phyloP scores from a whole-genome alignment of 768 basidiomycete genomes.

The Ramaria sp. region DNA sequence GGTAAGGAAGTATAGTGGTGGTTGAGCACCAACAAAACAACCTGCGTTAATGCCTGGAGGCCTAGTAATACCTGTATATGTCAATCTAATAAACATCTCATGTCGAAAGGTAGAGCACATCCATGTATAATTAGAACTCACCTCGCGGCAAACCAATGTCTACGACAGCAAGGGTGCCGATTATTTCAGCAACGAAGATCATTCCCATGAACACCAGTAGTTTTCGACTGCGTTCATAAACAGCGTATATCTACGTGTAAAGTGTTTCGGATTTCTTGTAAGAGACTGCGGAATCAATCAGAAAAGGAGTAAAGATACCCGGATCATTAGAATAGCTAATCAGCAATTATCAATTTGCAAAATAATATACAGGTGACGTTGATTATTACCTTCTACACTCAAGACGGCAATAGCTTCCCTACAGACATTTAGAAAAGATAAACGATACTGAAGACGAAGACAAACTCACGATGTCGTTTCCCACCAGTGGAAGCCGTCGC shows the following conservation, averaged over 20 bases:
- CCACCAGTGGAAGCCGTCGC: background rate
- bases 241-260: constrained; percentile 25
- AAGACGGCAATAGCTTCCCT: background rate
- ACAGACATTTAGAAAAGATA: background rate
- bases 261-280: background rate
- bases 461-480: background rate
- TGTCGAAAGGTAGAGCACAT: too few relatives aligned
- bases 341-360: background rate
- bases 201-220: constrained; percentile 35
- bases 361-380: too few relatives aligned
- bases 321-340: background rate
- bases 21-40: background rate
- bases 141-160: constrained; percentile 24
- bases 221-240: constrained; percentile 43
- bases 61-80: background rate
- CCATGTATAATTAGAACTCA: too few relatives aligned
- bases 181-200: constrained; percentile 28
- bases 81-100: background rate
- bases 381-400: background rate
- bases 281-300: background rate
- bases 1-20: constrained; percentile 37
- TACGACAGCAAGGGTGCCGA: constrained; percentile 5
- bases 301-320: background rate
- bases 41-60: background rate
- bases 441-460: background rate